Evolutionary conservation across 1,139 yeast genomes (phyloP), one percentile per base, ranked within the genome.

Genomic region (Pichia sp.): DNA sequence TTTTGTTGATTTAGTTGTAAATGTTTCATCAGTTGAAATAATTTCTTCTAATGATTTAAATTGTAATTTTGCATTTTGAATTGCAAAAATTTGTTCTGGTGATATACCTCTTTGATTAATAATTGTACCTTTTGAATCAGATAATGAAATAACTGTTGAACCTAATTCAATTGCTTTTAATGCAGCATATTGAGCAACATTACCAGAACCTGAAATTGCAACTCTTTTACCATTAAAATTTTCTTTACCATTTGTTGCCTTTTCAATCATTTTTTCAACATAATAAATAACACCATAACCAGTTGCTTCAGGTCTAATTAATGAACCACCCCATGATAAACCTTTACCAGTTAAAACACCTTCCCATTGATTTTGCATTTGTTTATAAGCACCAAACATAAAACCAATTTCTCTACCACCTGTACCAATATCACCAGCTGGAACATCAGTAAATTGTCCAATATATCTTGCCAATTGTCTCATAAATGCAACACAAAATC

Each of bases 281-380:
- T 87, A 90, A 82, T 92, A 92, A 56, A 92, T 95, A 52, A 86
- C 75, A 71, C 98, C 98, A 75, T 82, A 92, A 70, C 98, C 98
- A 54, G 98, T 92, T 56, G 98, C 98, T 78, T 92, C 98, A 56
- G 97, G 96, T 73, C 98, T 86, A 71, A 92, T 89, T 67, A 90
- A 78, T 60, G 97, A 90, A 65, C 97, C 98, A 78, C 98, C 98
- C 96, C 97, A 92, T 67, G 82, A 73, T 64, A 89, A 78, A 63
- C 97, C 97, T 76, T 92, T 92, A 73, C 98, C 97, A 64, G 98
- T 92, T 61, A 92, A 78, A 47, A 90, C 92, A 79, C 97, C 97
- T 66, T 92, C 92, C 84, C 90, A 92, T 66, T 83, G 77, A 82
- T 92, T 90, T 71, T 78, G 84, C 81, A 79, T 77, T 64, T 78